Conservation (phyloP, 2,329 filamentous ascomycete genomes). For the Aspergillus sp. region DNA sequence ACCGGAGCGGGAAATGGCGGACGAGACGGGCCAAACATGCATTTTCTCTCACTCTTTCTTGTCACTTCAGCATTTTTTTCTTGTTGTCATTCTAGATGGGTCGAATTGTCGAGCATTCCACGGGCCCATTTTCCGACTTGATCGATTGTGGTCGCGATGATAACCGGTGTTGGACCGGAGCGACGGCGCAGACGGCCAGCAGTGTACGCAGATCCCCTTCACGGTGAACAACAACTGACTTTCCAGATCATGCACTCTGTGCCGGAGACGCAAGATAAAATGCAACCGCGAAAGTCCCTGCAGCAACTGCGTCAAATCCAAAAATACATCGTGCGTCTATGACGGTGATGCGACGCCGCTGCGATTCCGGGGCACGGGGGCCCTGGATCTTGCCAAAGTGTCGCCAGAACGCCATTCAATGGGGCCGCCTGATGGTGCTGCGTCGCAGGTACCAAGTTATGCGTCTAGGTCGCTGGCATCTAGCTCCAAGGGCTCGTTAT, state of each 20-base stretch:
- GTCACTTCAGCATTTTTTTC: background rate
- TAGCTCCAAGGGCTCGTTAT: constrained; percentile 21
- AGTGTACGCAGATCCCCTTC: constrained; percentile 35
- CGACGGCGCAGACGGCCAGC: constrained; percentile 44
- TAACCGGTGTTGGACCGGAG: constrained; percentile 24
- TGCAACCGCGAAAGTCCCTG: constrained; percentile 63
- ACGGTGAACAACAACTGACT: background rate
- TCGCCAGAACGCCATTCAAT: background rate
- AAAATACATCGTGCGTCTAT: constrained; percentile 26
- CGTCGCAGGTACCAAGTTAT: constrained; percentile 11
- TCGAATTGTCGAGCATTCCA: no score
- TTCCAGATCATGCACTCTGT: constrained; percentile 55
- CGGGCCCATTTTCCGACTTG: background rate
- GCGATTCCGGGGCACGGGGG: constrained; percentile 1
- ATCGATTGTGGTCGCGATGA: constrained; percentile 1
- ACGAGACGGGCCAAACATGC: constrained; percentile 23
- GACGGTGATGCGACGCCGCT: constrained; percentile 9
- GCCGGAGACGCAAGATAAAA: constrained; percentile 61
- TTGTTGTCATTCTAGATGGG: no score
- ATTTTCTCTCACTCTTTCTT: constrained; percentile 6
- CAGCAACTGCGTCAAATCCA: constrained; percentile 55
- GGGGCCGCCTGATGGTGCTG: background rate
- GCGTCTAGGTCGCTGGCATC: constrained; percentile 10
- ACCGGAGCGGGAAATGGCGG: constrained; percentile 25
- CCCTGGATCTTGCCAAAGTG: background rate